Base-by-base conservation (phyloP, 495 filamentous ascomycete genomes). In the Penicillium subrubescens region DNA sequence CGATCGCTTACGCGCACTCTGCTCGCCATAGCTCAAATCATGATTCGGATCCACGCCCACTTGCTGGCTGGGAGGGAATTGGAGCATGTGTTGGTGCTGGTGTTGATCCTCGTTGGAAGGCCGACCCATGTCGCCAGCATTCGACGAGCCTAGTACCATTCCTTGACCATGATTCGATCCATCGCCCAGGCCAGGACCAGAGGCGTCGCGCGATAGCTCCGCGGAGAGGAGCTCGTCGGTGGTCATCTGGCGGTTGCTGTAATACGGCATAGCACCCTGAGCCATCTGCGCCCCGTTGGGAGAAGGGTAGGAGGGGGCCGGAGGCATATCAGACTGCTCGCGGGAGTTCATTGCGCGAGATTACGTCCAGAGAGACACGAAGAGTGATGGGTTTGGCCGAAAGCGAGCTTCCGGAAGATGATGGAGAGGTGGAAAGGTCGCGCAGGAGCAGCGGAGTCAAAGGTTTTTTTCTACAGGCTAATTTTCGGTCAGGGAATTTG, bases 1-100 rank as follows among this genome's bases (percentile, higher is more conserved):
- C 0, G 91, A 91, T 62, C 94, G 83, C 73, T 96, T 96, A 60
- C 90, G 90, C 11, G 90, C 88, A 52, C 86, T 91, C 54, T 80
- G 81, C 64, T 92, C 89, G 12, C 82, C 83, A 68, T 83, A 82
- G 60, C 77, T 82, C 43, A 79, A 43, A 52, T 81, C 80, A 53
- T 83, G 79, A 59, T 85, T 83, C 23, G 80, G 81, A 56, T 85
- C 83, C 41, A 84, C 79, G 51, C 81, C 80, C 3, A 81, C 80
- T 65, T 85, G 82, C 53, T 81, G 81, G 62, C 77, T 79, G 5
- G 81, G 76, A 15, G 79, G 75, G 64, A 82, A 82, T 57, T 77
- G 76, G 12, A 83, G 74, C 74, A 81, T 81, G 66, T 81, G 75
- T 39, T 82, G 79, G 60, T 82, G 80, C 61, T 77, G 77, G 61